These are phyloP conservation scores for Closterium sp. DNA, from an alignment of 139 green algal genomes.

Conservation along the genomic window DNA sequence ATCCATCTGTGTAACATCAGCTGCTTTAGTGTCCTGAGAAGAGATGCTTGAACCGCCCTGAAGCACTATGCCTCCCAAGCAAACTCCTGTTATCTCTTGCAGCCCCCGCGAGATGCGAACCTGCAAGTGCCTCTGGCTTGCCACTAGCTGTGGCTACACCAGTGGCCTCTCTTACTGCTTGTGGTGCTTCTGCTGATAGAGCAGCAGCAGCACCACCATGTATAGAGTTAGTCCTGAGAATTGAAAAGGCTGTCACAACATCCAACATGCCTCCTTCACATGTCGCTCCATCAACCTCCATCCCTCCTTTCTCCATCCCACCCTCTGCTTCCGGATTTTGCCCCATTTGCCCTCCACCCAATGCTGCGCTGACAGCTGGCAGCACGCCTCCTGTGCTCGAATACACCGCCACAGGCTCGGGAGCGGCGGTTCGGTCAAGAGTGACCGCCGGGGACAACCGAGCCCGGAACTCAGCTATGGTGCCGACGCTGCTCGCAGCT, in stretches of 20 bases:
- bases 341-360: background rate
- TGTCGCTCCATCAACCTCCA: background rate
- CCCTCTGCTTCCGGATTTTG: too few relatives aligned
- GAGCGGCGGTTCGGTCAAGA: background rate
- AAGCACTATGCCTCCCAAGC: background rate
- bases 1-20: background rate
- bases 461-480: background rate
- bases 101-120: background rate
- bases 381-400: background rate
- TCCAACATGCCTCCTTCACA: background rate
- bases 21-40: background rate
- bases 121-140: background rate
- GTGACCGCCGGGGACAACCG: background rate
- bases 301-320: background rate
- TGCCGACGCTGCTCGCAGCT: background rate
- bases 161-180: background rate
- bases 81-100: background rate
- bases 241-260: background rate
- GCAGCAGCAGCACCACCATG: background rate
- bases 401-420: background rate
- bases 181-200: background rate
- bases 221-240: background rate
- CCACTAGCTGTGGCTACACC: background rate
- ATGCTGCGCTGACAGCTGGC: background rate
- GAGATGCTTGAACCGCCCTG: background rate